Conservation (phyloP, 768 basidiomycete species). For the Suillus fuscotomentosus region DNA sequence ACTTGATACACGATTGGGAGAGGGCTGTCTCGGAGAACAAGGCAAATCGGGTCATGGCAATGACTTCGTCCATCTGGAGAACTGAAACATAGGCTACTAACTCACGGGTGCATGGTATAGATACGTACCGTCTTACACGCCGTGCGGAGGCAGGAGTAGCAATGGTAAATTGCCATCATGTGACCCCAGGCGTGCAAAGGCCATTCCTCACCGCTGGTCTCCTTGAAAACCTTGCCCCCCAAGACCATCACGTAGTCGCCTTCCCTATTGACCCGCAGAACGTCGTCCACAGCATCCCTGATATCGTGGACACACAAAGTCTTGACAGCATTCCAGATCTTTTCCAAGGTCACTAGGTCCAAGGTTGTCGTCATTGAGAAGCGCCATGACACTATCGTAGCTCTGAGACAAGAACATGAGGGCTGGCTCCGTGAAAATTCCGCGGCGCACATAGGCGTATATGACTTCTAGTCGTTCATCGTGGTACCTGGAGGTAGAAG, state of each 20-base stretch:
- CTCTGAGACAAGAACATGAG: conserved; percentile 37
- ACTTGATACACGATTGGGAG: conserved; percentile 21
- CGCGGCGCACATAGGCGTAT: conserved; percentile 36
- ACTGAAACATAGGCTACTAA: not conserved
- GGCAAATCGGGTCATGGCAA: conserved; percentile 29
- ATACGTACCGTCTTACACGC: conserved; percentile 29
- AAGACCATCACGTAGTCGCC: conserved; percentile 31
- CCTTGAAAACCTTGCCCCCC: conserved; percentile 34
- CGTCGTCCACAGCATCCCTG: conserved; percentile 30
- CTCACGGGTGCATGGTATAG: not conserved
- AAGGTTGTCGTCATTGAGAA: conserved; percentile 32
- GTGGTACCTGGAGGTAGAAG: conserved; percentile 29
- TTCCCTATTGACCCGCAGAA: conserved; percentile 22
- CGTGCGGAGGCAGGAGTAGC: conserved; percentile 32
- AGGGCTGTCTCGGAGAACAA: conserved; percentile 17
- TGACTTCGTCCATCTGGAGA: conserved; percentile 28
- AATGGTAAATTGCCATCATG: conserved; percentile 26
- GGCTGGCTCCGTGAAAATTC: conserved; percentile 34
- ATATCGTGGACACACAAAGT: conserved; percentile 29
- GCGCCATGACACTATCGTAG: conserved; percentile 27
- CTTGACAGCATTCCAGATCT: conserved; percentile 31
- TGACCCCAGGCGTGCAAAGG: conserved; percentile 38
- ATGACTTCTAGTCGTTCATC: conserved; percentile 34
- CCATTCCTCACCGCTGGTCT: conserved; percentile 24
- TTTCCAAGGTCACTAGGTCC: conserved; percentile 32